Percentiles rank a stretch among this genome's conserved stretches.
These are phyloP conservation scores for Cladosporium phlei DNA, from an alignment of 2,329 filamentous ascomycete species.

Conservation along the genomic window DNA sequence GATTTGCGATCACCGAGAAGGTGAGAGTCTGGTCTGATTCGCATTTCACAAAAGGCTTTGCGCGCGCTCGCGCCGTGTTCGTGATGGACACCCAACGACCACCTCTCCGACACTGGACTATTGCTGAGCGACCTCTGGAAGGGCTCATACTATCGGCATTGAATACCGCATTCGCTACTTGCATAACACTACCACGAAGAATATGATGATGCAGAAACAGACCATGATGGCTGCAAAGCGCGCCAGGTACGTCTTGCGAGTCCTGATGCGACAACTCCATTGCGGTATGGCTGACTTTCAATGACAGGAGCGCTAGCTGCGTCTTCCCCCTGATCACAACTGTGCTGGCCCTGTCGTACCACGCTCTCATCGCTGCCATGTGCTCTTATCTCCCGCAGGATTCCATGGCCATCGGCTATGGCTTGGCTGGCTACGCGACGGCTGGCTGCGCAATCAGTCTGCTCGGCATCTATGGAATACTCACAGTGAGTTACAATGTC, in stretches of 20 bases:
- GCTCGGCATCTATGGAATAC: constrained; percentile 9
- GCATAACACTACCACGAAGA: background rate
- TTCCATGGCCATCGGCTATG: constrained; percentile 2
- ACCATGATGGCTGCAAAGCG: constrained; percentile 4
- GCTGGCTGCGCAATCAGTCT: constrained; percentile 6
- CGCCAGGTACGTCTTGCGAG: constrained; percentile 2
- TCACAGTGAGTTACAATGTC: background rate
- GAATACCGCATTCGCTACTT: background rate
- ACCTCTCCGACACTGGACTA: background rate
- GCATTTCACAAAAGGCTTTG: constrained; percentile 5
- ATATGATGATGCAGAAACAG: background rate
- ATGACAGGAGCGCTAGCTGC: constrained; percentile 1
- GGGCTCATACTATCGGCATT: constrained; percentile 4
- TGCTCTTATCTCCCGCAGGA: constrained; percentile 10
- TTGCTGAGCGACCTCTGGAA: constrained; percentile 10
- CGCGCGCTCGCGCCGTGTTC: background rate
- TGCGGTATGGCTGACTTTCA: background rate
- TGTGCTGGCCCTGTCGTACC: constrained; percentile 2
- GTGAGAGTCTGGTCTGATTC: background rate
- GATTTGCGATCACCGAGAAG: constrained; percentile 1
- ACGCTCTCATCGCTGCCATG: constrained; percentile 6
- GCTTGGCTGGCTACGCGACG: constrained; percentile 8
- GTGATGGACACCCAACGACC: background rate
- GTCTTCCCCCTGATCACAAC: background rate
- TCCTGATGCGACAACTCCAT: background rate